Evolutionary conservation across 306 rosid genomes (phyloP).

Genomic region (Nissolia schottii): DNA sequence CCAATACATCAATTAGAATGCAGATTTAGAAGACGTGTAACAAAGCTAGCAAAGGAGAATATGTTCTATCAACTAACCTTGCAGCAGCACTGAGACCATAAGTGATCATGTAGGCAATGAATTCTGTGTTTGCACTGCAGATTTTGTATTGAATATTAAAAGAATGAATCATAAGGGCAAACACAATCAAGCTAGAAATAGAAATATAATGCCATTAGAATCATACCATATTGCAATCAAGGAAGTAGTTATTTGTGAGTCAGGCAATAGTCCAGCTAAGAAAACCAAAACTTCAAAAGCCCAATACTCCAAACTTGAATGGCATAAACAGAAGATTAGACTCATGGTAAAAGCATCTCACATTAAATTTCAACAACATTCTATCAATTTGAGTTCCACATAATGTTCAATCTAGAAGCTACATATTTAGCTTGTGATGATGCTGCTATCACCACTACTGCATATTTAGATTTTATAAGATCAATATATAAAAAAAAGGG

Average conservation of each 20-base stretch:
- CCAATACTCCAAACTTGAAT: conserved; percentile 85
- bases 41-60: neutral
- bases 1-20: neutral
- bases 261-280: conserved; percentile 71
- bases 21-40: neutral
- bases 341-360: neutral
- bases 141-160: neutral
- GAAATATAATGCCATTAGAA: conserved; percentile 13
- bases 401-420: neutral
- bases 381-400: neutral
- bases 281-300: conserved; percentile 82
- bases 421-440: neutral
- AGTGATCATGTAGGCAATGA: conserved; percentile 59
- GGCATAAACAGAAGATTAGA: conserved; percentile 7
- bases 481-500: neutral
- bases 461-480: neutral
- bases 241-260: conserved; percentile 61
- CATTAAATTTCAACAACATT: neutral
- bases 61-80: conserved; percentile 41
- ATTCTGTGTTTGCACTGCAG: conserved; percentile 63
- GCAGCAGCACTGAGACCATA: conserved; percentile 87
- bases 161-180: neutral
- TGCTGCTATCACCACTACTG: neutral
- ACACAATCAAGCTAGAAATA: neutral
- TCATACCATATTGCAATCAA: conserved; percentile 79